Base-by-base conservation (phyloP, 176 grass and related monocot genomes). In the Zoysia japonica region DNA sequence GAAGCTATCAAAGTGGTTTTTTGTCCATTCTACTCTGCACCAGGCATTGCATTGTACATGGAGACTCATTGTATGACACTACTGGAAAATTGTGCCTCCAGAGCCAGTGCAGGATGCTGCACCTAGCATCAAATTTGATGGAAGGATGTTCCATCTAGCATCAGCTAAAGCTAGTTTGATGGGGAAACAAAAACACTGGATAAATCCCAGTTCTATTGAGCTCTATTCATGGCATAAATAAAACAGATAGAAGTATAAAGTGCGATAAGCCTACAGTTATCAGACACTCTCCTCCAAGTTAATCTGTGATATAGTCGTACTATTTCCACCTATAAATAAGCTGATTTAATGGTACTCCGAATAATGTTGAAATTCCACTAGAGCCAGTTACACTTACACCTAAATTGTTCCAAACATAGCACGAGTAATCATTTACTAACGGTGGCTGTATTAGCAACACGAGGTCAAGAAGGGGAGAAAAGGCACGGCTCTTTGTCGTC, bases 1-100 rank as follows among this genome's bases (percentile, higher is more conserved):
- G 38, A 61, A 53, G n/a, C 5, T 68, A 15, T 41, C 56, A 65
- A 82, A 82, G 72, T 77, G 72, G 73, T 35, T 16, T 67, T 82
- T 82, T 82, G 72, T 70, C 47, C 12, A 47, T 82, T 87, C 49
- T 83, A 67, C 17, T 64, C 40, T 53, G 37, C 51, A 36, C 37
- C 50, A 71, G 3, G n/a, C 54, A 74, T 74, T 61, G 36, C 77
- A 62, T 69, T 68, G 84, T 17, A 8, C 37, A 8, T 61, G 62
- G 56, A 68, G 53, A 39, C 49, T 66, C 28, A 69, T 14, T 74
- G 17, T 39, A 72, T 65, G 57, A 70, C 67, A 59, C 59, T 78
- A 13, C 4, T 72, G 37, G 51, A 59, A 88, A 68, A n/a, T 52
- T 68, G 51, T 83, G 61, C 66, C 67, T 20, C 75, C 68, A 61